A percentile compares a stretch with the other conserved stretches of the same genome.
Conservation (phyloP, 148 eudicot species). For the Amaranthus cruentus region DNA sequence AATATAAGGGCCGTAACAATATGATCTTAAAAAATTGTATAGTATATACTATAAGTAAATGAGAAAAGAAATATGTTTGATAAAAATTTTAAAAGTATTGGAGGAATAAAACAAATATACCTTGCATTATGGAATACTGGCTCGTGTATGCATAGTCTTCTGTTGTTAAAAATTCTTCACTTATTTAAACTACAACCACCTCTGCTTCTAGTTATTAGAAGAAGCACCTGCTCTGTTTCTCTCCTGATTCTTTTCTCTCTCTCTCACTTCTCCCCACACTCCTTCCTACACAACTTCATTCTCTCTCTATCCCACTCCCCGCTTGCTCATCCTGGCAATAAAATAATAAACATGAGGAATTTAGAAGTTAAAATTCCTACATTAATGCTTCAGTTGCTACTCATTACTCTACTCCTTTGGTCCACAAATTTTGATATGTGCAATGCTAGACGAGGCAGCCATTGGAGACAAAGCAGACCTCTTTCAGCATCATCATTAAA, state of each 20-base stretch:
- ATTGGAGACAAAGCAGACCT: slow-evolving; percentile 24
- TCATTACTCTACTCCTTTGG: slow-evolving; percentile 23
- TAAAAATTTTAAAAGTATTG: slow-evolving; percentile 3
- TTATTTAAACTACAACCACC: slow-evolving; percentile 32
- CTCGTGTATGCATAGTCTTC: slow-evolving; percentile 29
- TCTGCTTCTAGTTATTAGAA: slow-evolving; percentile 26
- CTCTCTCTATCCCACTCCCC: neutral
- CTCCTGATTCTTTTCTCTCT: neutral
- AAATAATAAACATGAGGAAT: slow-evolving; percentile 13
- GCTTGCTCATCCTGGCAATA: neutral
- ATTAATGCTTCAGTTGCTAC: slow-evolving; percentile 13
- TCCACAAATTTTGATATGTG: slow-evolving; percentile 24
- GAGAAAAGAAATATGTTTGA: slow-evolving; percentile 5
- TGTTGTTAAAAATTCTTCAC: slow-evolving; percentile 18
- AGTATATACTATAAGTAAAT: neutral
- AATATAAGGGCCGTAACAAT: slow-evolving; percentile 7
- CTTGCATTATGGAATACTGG: slow-evolving; percentile 22
- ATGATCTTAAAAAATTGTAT: slow-evolving; percentile 12
- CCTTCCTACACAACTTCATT: neutral
- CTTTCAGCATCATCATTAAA: slow-evolving; percentile 22
- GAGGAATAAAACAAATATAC: slow-evolving; percentile 30
- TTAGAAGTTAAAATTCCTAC: slow-evolving; percentile 14
- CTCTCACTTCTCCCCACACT: slow-evolving; percentile 3
- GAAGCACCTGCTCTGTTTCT: slow-evolving; percentile 27
- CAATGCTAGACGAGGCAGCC: slow-evolving; percentile 26